These are phyloP conservation scores for Alternaria gansuensis DNA, from an alignment of 2,329 filamentous ascomycete genomes.

Conservation along the genomic window DNA sequence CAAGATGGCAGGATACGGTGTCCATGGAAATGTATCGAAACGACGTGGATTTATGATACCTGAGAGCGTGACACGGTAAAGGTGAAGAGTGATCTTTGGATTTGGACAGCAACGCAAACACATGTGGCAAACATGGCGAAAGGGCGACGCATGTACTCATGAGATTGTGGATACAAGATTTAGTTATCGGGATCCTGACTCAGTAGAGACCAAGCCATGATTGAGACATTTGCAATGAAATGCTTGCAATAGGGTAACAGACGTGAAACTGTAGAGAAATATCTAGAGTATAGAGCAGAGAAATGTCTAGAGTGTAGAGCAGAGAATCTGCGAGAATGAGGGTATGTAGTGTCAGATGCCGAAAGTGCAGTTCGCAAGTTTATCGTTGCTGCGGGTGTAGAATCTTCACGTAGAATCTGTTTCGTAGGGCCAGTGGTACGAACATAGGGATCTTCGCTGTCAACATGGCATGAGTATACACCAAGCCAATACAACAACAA, in stretches of 20 bases:
- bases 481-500: not conserved
- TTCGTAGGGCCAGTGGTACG: not conserved
- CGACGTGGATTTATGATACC: not conserved
- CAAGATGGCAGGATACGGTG: not conserved
- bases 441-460: not conserved
- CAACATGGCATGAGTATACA: not conserved
- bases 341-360: not conserved
- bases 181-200: not conserved
- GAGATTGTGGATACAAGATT: not conserved
- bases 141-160: not conserved
- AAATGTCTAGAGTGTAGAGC: not conserved
- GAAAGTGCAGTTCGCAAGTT: not conserved
- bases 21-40: not conserved
- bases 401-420: not conserved
- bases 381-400: not conserved
- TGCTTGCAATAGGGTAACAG: not conserved
- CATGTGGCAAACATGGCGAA: not conserved
- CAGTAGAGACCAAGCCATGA: not conserved
- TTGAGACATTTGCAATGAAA: not conserved
- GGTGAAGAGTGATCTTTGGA: not conserved
- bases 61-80: not conserved
- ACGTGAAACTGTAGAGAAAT: not conserved
- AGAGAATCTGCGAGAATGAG: not conserved
- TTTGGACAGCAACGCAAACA: not conserved
- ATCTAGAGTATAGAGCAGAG: not conserved